Evolutionary conservation across 768 basidiomycete species (phyloP), one percentile per base, ranked within the genome.

Genomic region (Mycena rebaudengoi): DNA sequence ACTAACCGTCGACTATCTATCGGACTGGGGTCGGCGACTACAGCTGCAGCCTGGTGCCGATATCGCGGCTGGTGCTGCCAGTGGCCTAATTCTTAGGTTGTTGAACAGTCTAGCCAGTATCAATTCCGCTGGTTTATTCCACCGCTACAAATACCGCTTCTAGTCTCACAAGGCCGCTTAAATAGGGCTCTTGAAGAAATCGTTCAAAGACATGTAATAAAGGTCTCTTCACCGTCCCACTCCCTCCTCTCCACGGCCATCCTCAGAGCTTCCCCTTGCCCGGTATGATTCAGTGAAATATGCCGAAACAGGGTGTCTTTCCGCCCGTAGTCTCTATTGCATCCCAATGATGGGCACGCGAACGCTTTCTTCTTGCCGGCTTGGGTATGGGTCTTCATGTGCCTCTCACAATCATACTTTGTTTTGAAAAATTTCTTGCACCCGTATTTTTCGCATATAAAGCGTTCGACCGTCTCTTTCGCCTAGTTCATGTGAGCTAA

Each of bases 221-320:
- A n/a, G n/a, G n/a, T n/a, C n/a, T n/a, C n/a, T n/a, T n/a, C n/a
- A n/a, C n/a, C n/a, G n/a, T n/a, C n/a, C n/a, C n/a, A n/a, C n/a
- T n/a, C n/a, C n/a, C n/a, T n/a, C n/a, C n/a, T n/a, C n/a, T 52
- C 59, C n/a, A 43, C 37, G 20, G 20, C 25, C 5, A 18, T 5
- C 13, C 41, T 55, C 25, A 55, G 26, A 12, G 37, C 16, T 18
- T 55, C 35, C 23, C 35, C 29, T 12, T 40, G 37, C 40, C 26
- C 35, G 8, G 12, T 25, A 21, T 55, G 53, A 12, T 35, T 21
- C 7, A 25, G 14, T 12, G 37, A 40, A 26, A 55, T 55, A 28
- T 55, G 53, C 21, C 53, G 35, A 43, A 55, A 37, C 39, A 55
- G 21, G 2, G 37, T 16, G 25, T 55, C 53, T 21, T 55, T 55